A percentile compares a stretch with the other conserved stretches of the same genome.
phyloP scores from a whole-genome alignment of 257 asterid species.

The Solanum gracilifrons region DNA sequence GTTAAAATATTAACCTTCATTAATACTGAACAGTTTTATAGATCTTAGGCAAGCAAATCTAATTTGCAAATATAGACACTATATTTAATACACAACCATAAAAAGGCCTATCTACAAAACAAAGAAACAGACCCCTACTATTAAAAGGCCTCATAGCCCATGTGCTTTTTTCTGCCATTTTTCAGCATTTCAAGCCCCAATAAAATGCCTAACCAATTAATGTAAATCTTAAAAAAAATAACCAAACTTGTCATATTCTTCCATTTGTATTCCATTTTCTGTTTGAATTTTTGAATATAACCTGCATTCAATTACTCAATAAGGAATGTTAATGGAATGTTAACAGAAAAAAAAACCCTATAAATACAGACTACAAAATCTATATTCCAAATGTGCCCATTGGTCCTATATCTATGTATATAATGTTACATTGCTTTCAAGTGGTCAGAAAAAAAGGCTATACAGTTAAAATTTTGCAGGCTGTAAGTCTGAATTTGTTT shows the following conservation, averaged over 20 bases:
- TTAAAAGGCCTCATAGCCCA: not conserved
- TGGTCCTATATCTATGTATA: not conserved
- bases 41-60: not conserved
- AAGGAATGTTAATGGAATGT: not conserved
- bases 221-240: not conserved
- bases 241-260: not conserved
- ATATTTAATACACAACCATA: not conserved
- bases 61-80: not conserved
- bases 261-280: not conserved
- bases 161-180: not conserved
- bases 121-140: not conserved
- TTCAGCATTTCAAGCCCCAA: not conserved
- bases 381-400: not conserved
- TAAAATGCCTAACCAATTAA: not conserved
- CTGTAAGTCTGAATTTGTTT: not conserved
- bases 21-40: not conserved
- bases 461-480: not conserved
- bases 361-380: not conserved
- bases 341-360: not conserved
- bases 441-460: not conserved
- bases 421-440: slow-evolving; percentile 1
- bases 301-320: not conserved
- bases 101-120: not conserved
- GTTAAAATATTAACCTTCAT: no score
- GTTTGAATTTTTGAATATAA: not conserved